Conservation (phyloP, 148 eudicot species). For the Camellia sinensis region DNA sequence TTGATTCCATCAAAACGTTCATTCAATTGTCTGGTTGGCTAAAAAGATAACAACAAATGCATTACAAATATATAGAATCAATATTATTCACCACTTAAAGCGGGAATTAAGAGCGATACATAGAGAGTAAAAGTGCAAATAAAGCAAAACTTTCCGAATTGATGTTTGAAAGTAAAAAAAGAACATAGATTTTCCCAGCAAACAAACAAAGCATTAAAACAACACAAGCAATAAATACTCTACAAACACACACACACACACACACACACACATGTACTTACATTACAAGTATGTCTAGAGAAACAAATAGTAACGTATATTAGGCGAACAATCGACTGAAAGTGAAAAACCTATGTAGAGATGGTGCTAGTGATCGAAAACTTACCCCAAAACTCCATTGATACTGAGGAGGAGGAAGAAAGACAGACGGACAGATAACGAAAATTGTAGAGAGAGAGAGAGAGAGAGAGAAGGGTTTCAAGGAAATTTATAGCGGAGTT, state of each 20-base stretch:
- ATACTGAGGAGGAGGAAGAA: neutral
- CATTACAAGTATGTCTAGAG: neutral
- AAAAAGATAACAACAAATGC: too few species aligned
- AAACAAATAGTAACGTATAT: too few species aligned
- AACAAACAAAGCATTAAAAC: neutral
- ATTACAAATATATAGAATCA: too few species aligned
- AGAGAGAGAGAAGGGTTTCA: neutral
- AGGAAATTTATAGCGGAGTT: conserved; percentile 14
- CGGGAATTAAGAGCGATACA: too few species aligned
- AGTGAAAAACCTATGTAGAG: neutral
- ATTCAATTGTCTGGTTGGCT: too few species aligned
- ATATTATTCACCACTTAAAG: too few species aligned
- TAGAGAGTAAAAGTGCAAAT: too few species aligned
- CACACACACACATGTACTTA: neutral
- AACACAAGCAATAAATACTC: neutral
- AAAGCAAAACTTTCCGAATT: too few species aligned
- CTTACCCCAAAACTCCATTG: conserved; percentile 66
- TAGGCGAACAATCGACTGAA: neutral
- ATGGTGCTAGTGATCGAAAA: neutral
- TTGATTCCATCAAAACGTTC: too few species aligned
- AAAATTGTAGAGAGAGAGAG: neutral
- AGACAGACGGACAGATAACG: neutral
- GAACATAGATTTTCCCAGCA: neutral
- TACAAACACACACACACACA: neutral
- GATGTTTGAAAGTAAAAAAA: too few species aligned